A percentile compares a stretch with the other conserved stretches of the same genome.
Evolutionary conservation across 1,284 basidiomycete species (phyloP).

Genomic region (Marasmius oreades): DNA sequence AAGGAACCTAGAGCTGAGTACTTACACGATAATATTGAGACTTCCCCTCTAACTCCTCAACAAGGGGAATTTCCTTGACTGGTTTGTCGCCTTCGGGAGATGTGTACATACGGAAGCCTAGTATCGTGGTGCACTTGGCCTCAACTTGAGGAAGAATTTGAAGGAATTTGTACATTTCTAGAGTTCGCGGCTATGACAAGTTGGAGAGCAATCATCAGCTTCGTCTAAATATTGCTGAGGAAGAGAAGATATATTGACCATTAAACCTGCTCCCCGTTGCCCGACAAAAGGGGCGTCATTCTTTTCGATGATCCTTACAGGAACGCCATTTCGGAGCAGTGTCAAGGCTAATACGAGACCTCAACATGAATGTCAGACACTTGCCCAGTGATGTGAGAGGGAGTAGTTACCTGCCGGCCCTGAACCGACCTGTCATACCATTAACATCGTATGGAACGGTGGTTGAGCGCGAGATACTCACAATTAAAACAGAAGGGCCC

Average conservation of each 20-base stretch:
- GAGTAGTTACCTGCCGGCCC: no score
- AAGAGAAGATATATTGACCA: conserved; percentile 6
- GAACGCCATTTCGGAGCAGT: conserved; percentile 15
- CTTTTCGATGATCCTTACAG: conserved; percentile 19
- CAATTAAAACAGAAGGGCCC: no score
- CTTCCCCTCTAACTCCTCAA: conserved; percentile 11
- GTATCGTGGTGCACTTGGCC: neutral
- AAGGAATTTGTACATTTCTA: conserved; percentile 18
- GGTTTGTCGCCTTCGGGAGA: neutral
- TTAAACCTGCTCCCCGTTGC: conserved; percentile 18
- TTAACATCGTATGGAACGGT: no score
- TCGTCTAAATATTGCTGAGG: no score
- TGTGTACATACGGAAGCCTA: neutral
- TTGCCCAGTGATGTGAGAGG: no score
- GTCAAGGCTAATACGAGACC: conserved; percentile 15
- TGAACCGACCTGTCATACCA: no score
- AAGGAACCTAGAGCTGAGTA: no score
- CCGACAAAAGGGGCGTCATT: conserved; percentile 12
- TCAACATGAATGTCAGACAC: no score
- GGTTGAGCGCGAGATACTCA: no score
- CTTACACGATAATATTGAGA: no score
- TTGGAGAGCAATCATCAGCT: no score
- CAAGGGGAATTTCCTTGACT: neutral
- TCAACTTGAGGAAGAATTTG: conserved; percentile 12
- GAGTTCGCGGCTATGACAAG: conserved; percentile 13